These are phyloP conservation scores for Colletotrichum lupini DNA, from an alignment of 2,329 filamentous ascomycete genomes.

Conservation along the genomic window DNA sequence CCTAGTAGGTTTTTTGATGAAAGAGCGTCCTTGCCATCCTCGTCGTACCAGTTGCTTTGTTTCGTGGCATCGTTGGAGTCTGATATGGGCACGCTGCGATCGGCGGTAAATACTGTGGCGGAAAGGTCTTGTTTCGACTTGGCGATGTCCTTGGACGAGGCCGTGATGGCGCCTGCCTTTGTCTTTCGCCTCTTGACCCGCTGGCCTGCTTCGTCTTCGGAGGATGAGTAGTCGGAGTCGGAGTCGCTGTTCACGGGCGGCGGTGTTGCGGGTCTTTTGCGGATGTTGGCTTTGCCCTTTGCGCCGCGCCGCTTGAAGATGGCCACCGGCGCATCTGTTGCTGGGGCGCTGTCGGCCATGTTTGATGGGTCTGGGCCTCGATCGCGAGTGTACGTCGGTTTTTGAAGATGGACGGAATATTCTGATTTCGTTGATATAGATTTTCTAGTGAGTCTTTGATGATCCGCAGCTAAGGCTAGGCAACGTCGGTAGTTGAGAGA, in stretches of 20 bases:
- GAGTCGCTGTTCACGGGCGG: conserved; percentile 73
- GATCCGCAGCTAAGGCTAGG: conserved; percentile 5
- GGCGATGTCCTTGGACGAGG: conserved; percentile 64
- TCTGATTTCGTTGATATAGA: neutral
- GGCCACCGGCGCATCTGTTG: conserved; percentile 62
- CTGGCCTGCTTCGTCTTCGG: conserved; percentile 80
- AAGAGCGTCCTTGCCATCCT: conserved; percentile 63
- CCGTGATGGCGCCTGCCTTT: conserved; percentile 72
- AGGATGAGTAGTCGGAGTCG: conserved; percentile 74
- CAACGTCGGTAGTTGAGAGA: conserved; percentile 3
- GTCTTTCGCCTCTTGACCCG: conserved; percentile 84
- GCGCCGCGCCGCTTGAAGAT: conserved; percentile 88
- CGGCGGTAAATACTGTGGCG: conserved; percentile 67
- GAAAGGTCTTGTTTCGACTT: conserved; percentile 54
- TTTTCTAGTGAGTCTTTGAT: neutral
- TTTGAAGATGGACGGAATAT: neutral
- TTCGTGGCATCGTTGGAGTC: conserved; percentile 90
- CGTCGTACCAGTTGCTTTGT: conserved; percentile 88
- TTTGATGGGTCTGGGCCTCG: neutral
- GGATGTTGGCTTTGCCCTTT: conserved; percentile 80
- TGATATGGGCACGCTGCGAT: conserved; percentile 71
- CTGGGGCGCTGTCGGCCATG: conserved; percentile 29
- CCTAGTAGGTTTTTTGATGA: conserved; percentile 68
- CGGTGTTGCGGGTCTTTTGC: conserved; percentile 84
- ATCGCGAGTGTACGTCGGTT: neutral